Evolutionary conservation across 2,329 filamentous ascomycete species (phyloP).

Genomic region (Phyllachora maydis): DNA sequence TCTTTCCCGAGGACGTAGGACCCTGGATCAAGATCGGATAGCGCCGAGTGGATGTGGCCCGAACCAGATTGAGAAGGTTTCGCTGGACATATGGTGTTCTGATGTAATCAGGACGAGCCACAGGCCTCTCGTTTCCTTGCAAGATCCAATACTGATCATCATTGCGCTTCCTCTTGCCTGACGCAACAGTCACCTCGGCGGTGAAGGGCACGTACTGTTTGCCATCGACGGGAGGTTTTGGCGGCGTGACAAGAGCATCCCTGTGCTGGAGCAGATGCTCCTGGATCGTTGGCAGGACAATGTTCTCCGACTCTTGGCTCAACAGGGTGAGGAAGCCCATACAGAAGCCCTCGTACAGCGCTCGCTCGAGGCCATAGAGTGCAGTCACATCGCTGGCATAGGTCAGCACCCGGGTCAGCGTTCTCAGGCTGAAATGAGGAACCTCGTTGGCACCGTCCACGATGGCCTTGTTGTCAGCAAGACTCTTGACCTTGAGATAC

Average conservation of each 20-base stretch:
- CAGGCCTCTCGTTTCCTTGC: slow-evolving; percentile 43
- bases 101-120: slow-evolving; percentile 78
- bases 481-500: slow-evolving; percentile 69
- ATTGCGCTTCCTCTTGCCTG: too few species aligned
- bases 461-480: slow-evolving; percentile 63
- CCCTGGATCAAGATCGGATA: slow-evolving; percentile 94
- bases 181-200: too few species aligned
- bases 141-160: slow-evolving; percentile 77
- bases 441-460: slow-evolving; percentile 93
- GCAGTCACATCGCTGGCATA: slow-evolving; percentile 76
- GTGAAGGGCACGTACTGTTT: slow-evolving; percentile 62
- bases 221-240: slow-evolving; percentile 58
- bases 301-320: slow-evolving; percentile 58
- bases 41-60: slow-evolving; percentile 75
- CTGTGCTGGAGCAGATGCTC: slow-evolving; percentile 57
- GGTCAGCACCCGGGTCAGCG: slow-evolving; percentile 70
- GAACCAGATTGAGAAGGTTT: slow-evolving; percentile 84
- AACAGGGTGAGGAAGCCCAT: slow-evolving; percentile 95
- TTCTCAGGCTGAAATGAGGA: slow-evolving; percentile 91
- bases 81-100: slow-evolving; percentile 88
- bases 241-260: too few species aligned
- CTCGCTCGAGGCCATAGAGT: slow-evolving; percentile 65
- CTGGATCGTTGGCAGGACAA: slow-evolving; percentile 61
- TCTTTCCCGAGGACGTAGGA: slow-evolving; percentile 93
- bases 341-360: slow-evolving; percentile 84